phyloP scores from a whole-genome alignment of 2,329 filamentous ascomycete species.

The Xylariaceae sp. region DNA sequence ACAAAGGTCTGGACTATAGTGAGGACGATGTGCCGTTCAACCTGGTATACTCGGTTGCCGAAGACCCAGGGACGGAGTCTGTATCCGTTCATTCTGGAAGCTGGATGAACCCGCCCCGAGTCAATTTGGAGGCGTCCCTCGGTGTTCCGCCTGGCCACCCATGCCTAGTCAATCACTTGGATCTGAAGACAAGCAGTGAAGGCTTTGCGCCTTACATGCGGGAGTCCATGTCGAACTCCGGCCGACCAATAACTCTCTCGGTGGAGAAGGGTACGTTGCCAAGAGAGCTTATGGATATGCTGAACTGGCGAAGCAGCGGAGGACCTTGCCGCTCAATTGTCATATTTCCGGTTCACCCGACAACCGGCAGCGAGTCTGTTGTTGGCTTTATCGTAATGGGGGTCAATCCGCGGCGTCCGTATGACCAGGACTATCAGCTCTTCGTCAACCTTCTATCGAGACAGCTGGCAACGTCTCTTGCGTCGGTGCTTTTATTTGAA shows the following conservation, averaged over 20 bases:
- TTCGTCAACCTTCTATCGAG: constrained; percentile 70
- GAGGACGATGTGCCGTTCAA: constrained; percentile 71
- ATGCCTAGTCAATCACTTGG: constrained; percentile 55
- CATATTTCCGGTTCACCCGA: constrained; percentile 73
- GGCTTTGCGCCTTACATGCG: constrained; percentile 73
- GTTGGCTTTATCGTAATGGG: constrained; percentile 76
- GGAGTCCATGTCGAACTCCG: constrained; percentile 62
- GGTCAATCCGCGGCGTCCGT: constrained; percentile 70
- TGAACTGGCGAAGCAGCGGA: constrained; percentile 65
- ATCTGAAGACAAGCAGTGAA: constrained; percentile 62
- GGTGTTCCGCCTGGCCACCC: constrained; percentile 62
- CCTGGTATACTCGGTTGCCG: constrained; percentile 67
- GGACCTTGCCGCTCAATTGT: constrained; percentile 66
- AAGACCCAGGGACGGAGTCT: constrained; percentile 65
- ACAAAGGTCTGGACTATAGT: constrained; percentile 65
- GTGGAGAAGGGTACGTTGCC: constrained; percentile 63
- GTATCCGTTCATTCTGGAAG: constrained; percentile 67
- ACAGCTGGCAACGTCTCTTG: constrained; percentile 72
- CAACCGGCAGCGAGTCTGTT: constrained; percentile 61
- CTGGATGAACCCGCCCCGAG: constrained; percentile 53
- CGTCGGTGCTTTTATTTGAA: constrained; percentile 76
- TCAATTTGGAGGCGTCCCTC: constrained; percentile 65
- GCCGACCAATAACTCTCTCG: constrained; percentile 61
- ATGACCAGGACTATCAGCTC: constrained; percentile 72
- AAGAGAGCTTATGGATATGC: constrained; percentile 55